Evolutionary conservation across 139 green algal genomes (phyloP).

Genomic region (Mesotaenium endlicherianum): DNA sequence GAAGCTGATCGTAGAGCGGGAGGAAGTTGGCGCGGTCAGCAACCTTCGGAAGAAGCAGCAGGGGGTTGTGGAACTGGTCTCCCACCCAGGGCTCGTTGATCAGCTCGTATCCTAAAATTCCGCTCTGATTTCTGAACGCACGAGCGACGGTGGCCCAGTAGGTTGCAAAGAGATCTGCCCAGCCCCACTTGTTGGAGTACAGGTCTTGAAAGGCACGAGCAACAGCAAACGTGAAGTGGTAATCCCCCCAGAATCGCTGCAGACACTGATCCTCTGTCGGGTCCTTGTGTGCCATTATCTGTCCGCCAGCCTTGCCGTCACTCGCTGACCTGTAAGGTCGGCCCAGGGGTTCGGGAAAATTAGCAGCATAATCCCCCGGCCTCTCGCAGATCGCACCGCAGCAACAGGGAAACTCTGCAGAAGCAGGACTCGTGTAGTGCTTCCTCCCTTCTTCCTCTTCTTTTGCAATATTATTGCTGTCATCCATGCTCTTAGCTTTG

Average conservation of each 20-base stretch:
- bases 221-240: conserved; percentile 18
- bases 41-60: not conserved
- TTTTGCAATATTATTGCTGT: too few relatives aligned
- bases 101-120: conserved; percentile 29
- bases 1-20: conserved; percentile 24
- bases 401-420: too few relatives aligned
- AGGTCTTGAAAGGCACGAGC: conserved; percentile 19
- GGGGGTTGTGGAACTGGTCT: conserved; percentile 12
- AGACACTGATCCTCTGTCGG: not conserved
- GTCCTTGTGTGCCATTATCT: not conserved
- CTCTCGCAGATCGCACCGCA: not conserved
- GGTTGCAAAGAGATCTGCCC: not conserved
- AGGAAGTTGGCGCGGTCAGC: conserved; percentile 2
- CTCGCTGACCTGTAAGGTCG: not conserved
- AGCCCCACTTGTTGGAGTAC: conserved; percentile 30
- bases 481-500: too few relatives aligned
- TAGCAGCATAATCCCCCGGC: conserved; percentile 5
- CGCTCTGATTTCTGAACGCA: not conserved
- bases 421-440: too few relatives aligned
- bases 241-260: conserved; percentile 2
- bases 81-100: conserved; percentile 38
- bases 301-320: not conserved
- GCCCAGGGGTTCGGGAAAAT: conserved; percentile 14
- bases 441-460: too few relatives aligned
- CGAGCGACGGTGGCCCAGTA: conserved; percentile 12